Evolutionary conservation across 306 rosid genomes (phyloP).

Genomic region (Elaeagnus macrophylla): DNA sequence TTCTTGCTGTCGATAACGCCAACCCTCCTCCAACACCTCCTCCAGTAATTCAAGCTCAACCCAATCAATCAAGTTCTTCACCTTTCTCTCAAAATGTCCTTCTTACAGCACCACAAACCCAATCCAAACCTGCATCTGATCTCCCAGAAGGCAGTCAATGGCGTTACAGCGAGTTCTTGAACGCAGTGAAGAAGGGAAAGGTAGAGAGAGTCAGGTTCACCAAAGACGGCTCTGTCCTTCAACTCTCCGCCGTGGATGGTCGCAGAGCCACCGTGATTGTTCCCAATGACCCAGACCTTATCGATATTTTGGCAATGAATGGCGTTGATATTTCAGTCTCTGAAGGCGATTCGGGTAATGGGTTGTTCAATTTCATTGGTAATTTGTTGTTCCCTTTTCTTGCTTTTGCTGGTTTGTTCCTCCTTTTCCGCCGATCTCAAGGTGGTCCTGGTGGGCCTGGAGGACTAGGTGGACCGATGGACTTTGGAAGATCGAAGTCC

Average conservation of each 20-base stretch:
- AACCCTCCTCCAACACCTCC: slow-evolving; percentile 36
- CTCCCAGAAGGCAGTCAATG: slow-evolving; percentile 87
- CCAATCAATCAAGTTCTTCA: slow-evolving; percentile 34
- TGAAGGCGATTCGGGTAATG: slow-evolving; percentile 72
- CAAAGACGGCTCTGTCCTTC: slow-evolving; percentile 87
- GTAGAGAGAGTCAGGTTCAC: slow-evolving; percentile 87
- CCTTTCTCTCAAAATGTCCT: slow-evolving; percentile 62
- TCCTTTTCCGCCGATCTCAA: slow-evolving; percentile 73
- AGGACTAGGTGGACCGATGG: slow-evolving; percentile 96
- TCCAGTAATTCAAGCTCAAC: slow-evolving; percentile 50
- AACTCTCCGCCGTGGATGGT: slow-evolving; percentile 83
- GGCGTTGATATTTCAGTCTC: slow-evolving; percentile 90
- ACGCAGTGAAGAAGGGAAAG: slow-evolving; percentile 88
- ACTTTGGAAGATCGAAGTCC: slow-evolving; percentile 77
- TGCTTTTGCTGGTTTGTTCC: slow-evolving; percentile 84
- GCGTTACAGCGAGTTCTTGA: slow-evolving; percentile 93
- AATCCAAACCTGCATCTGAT: slow-evolving; percentile 46
- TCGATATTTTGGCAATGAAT: slow-evolving; percentile 90
- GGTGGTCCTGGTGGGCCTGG: slow-evolving; percentile 91
- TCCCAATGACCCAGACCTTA: slow-evolving; percentile 94
- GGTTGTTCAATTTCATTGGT: slow-evolving; percentile 64
- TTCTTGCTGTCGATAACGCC: slow-evolving; percentile 44
- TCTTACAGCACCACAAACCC: slow-evolving; percentile 71
- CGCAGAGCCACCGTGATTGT: slow-evolving; percentile 78
- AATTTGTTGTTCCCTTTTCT: slow-evolving; percentile 69